Evolutionary conservation across 2,329 filamentous ascomycete genomes (phyloP).

Genomic region (Cryphonectria japonica): DNA sequence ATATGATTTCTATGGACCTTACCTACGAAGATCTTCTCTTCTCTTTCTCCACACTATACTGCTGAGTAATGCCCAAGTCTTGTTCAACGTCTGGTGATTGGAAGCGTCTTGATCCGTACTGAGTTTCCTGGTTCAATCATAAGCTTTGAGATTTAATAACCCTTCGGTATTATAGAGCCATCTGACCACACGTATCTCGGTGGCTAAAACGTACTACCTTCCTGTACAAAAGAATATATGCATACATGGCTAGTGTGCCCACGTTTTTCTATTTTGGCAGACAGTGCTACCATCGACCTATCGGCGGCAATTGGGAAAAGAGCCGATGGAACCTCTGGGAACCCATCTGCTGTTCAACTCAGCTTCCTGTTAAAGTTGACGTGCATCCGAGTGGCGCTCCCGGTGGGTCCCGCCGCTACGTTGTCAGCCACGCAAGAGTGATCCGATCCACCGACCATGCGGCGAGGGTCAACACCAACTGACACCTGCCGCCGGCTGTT

Average conservation of each 20-base stretch:
- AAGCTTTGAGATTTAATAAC: background rate
- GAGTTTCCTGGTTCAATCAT: background rate
- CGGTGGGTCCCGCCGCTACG: constrained; percentile 1
- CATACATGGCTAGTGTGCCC: background rate
- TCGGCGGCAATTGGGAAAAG: background rate
- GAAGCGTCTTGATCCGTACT: background rate
- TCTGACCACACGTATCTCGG: background rate
- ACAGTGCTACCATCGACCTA: background rate
- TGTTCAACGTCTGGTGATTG: background rate
- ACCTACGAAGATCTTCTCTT: background rate
- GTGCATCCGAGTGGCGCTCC: constrained; percentile 2
- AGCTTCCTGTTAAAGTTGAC: constrained; percentile 10
- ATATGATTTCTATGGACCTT: background rate
- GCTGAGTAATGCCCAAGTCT: background rate
- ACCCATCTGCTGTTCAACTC: background rate
- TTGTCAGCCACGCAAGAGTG: constrained; percentile 8
- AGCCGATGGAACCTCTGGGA: constrained; percentile 3
- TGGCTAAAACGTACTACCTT: background rate
- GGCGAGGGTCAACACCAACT: background rate
- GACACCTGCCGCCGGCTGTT: background rate
- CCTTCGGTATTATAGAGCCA: background rate
- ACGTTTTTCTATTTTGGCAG: background rate
- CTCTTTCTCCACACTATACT: background rate
- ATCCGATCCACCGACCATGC: constrained; percentile 4
- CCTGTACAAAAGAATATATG: background rate